phyloP scores from a whole-genome alignment of 176 grass and related monocot genomes.

The Alopecurus myosuroides region DNA sequence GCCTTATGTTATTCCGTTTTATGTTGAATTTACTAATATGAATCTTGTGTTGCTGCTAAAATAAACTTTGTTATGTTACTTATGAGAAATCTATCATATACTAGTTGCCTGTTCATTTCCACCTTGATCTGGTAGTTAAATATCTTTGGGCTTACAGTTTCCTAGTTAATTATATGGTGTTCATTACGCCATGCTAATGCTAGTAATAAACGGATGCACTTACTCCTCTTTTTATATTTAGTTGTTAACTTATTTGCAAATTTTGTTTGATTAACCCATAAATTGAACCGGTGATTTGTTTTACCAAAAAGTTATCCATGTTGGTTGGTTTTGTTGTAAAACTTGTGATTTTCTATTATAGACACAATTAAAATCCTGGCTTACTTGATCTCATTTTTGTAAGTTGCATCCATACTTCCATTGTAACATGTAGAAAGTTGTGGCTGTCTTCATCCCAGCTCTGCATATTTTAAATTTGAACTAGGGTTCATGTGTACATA shows the following conservation, averaged over 20 bases:
- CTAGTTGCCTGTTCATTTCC: not conserved
- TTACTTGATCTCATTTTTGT: not conserved
- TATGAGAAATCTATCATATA: constrained; percentile 1
- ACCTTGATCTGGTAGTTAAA: not conserved
- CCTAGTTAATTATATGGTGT: not conserved
- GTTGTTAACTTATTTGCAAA: not conserved
- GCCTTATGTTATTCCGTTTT: constrained; percentile 19
- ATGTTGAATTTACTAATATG: not conserved
- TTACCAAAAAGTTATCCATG: not conserved
- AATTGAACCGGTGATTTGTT: not conserved
- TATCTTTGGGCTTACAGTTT: not conserved
- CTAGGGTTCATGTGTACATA: not conserved
- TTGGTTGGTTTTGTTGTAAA: not conserved
- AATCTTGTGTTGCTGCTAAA: not conserved
- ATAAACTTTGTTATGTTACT: constrained; percentile 1
- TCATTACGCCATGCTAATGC: not conserved
- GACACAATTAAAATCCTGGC: not conserved
- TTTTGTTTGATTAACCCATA: not conserved
- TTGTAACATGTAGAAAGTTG: not conserved
- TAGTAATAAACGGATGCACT: not conserved
- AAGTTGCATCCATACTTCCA: not conserved
- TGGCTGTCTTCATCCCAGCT: not conserved
- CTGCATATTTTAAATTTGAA: not conserved
- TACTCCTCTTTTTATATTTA: not conserved
- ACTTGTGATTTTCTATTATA: not conserved